phyloP scores from a whole-genome alignment of 2,329 filamentous ascomycete genomes.

The Nemania abortiva region DNA sequence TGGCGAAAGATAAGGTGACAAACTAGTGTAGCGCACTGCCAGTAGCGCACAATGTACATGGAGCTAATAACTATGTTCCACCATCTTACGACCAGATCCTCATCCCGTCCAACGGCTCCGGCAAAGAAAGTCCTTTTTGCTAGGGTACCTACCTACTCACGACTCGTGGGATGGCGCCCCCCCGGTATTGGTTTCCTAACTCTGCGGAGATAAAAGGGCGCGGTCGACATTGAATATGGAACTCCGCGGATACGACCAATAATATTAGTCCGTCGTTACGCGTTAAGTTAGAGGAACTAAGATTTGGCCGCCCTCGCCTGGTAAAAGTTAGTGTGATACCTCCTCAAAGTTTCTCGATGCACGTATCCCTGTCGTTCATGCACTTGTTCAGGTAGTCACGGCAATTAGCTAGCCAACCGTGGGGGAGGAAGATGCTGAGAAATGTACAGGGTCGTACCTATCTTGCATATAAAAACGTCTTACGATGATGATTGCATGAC shows the following conservation, averaged over 20 bases:
- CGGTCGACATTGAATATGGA: not conserved
- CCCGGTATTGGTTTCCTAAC: not conserved
- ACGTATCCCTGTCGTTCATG: conserved; percentile 22
- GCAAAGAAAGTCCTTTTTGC: not conserved
- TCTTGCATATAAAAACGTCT: conserved; percentile 10
- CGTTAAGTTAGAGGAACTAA: not conserved
- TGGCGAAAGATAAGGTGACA: conserved; percentile 40
- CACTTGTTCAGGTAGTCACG: conserved; percentile 16
- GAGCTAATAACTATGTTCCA: conserved; percentile 2
- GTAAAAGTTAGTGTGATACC: conserved; percentile 33
- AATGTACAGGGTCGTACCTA: conserved; percentile 11
- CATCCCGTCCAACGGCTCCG: not conserved
- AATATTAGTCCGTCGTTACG: not conserved
- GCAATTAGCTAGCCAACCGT: conserved; percentile 27
- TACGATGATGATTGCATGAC: conserved; percentile 7
- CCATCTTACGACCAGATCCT: conserved; percentile 10
- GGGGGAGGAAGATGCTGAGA: conserved; percentile 19
- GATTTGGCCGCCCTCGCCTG: too few species aligned
- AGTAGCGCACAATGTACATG: not conserved
- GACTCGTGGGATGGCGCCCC: conserved; percentile 5
- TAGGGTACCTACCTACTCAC: not conserved
- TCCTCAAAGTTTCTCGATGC: not conserved
- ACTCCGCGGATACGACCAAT: not conserved
- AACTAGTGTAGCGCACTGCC: conserved; percentile 11
- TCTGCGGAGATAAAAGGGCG: not conserved